Evolutionary conservation across 257 asterid species (phyloP).

Genomic region (Rhazya stricta): DNA sequence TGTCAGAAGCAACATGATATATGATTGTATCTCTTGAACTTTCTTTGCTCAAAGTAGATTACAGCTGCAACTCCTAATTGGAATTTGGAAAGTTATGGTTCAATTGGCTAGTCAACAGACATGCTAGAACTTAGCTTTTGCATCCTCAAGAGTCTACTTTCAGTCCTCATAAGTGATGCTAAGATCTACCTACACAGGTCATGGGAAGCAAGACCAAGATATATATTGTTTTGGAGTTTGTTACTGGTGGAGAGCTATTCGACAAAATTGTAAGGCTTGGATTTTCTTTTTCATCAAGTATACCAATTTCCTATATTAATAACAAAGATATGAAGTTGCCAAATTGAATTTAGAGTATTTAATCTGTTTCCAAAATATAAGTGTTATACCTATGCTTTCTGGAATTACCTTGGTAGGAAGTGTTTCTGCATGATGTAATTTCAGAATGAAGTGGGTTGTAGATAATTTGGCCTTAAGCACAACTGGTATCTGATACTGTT

Average conservation of each 20-base stretch:
- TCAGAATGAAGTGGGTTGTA: neutral
- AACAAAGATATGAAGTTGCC: neutral
- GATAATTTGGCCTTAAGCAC: neutral
- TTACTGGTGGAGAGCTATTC: constrained; percentile 94
- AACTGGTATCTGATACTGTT: neutral
- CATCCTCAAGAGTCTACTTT: neutral
- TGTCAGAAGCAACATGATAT: neutral
- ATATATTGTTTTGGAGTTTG: constrained; percentile 78
- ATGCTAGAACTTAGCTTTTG: neutral
- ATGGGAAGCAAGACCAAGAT: constrained; percentile 96
- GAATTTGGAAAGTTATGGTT: neutral
- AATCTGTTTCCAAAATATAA: neutral
- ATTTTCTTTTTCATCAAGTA: neutral
- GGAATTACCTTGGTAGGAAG: neutral
- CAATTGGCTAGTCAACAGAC: neutral
- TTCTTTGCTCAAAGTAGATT: neutral
- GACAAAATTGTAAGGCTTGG: constrained; percentile 74
- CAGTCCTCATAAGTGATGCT: neutral
- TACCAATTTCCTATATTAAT: neutral
- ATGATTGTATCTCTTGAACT: neutral
- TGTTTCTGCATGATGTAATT: neutral
- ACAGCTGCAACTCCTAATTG: neutral
- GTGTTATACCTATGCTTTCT: neutral
- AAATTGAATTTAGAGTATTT: neutral
- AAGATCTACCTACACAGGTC: constrained; percentile 50